Conservation (phyloP, 2,329 filamentous ascomycete species). For the Penicillium rolfsii region DNA sequence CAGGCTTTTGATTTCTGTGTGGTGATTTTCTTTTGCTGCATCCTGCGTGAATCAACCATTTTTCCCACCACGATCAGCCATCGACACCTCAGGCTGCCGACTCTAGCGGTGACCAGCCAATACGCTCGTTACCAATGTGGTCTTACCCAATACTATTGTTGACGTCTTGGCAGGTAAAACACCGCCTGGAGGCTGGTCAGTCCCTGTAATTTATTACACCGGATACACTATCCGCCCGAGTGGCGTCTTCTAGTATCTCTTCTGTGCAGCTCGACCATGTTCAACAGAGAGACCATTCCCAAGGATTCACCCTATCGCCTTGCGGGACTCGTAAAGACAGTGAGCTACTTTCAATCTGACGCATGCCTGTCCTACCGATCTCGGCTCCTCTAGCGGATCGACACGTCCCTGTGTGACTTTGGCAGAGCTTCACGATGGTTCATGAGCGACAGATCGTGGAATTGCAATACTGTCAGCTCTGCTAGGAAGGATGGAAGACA, state of each 20-base stretch:
- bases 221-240: background rate
- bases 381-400: background rate
- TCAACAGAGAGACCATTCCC: background rate
- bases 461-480: background rate
- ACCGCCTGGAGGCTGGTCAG: background rate
- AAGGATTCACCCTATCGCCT: background rate
- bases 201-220: background rate
- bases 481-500: background rate
- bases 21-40: background rate
- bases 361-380: background rate
- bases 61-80: constrained; percentile 4
- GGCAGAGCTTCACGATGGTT: background rate
- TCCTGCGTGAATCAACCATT: constrained; percentile 3
- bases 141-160: background rate
- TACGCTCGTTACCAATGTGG: constrained; percentile 3
- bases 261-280: background rate
- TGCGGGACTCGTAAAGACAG: background rate
- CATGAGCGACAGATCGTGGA: background rate
- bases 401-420: background rate
- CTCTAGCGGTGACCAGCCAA: constrained; percentile 13
- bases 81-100: constrained; percentile 15
- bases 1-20: background rate
- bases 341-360: background rate
- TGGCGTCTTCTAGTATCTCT: background rate
- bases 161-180: background rate